Evolutionary conservation across 306 rosid genomes (phyloP), one percentile per base, ranked within the genome.

Genomic region (Heteromeles arbutifolia): DNA sequence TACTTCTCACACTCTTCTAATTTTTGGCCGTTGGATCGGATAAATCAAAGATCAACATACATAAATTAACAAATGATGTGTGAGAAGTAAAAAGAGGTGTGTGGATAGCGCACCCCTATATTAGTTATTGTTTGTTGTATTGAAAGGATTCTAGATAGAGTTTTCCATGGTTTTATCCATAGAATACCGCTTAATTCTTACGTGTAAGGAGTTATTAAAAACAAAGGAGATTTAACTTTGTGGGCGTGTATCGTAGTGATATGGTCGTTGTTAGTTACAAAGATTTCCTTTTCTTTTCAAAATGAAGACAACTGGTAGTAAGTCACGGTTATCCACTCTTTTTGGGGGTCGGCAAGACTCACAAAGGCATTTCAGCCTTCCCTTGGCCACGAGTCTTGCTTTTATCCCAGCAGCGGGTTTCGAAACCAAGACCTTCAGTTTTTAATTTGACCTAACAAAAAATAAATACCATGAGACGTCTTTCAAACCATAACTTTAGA

Each of bases 261-360:
- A 14, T 39, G 11, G 3, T 39, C 2, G 2, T 37, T 45, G 53
- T 4, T 14, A 4, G 19, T 48, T 4, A 14, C 19, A 48, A 4
- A 48, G 7, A 48, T 39, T 48, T 45, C 7, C 1, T 32, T 32
- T 32, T 32, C 2, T 32, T 32, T 32, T 32, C 37, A 32, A 32
- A 32, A 32, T 0, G 7, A 1, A 6, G 34, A 32, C 7, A 5
- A 32, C 7, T 32, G 7, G 1, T 32, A 2, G 8, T 5, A 32
- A 32, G 8, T 32, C 8, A 32, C 6, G 2, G 1, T 32, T 6
- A 5, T 32, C 8, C 37, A 32, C 1, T 0, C 0, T 0, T 32
- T 32, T 0, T 5, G 2, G 8, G 37, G 37, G 2, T 1, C 0
- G 0, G 2, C 8, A 32, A 32, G 8, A 32, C 0, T 32, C 37